Evolutionary conservation across 129 eudicot species (phyloP), one percentile per base, ranked within the genome.

Genomic region (Escallonia herrerae): DNA sequence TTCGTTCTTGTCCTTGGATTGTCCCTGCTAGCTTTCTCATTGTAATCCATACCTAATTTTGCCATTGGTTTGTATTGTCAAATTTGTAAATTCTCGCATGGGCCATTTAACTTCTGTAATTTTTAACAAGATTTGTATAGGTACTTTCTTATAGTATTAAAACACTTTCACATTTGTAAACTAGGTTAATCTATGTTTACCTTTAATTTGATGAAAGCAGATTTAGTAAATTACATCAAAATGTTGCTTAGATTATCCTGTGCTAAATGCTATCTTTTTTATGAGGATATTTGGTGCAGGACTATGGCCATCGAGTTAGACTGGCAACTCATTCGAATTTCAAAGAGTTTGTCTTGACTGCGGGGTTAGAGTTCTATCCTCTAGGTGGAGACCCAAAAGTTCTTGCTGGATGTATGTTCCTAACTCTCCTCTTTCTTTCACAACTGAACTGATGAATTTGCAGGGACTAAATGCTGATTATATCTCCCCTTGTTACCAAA

Each of bases 291-390:
- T 77, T 68, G 40, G 63, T 74, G 84, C 91, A 93, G 99, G 95
- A 93, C 74, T 86, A 83, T 67, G 99, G 99, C 54, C 99, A 93
- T 77, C 99, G 99, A 65, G 99, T 93, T 61, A 89, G 99, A 71
- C 79, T 93, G 71, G 99, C 99, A 37, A 88, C 96, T 66, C 99
- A 93, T 76, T 83, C 99, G 60, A 93, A 93, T 80, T 93, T 86
- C 64, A 93, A 93, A 77, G 99, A 93, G 61, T 93, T 93, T 83
- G 91, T 93, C 65, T 69, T 94, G 86, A 80, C 95, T 47, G 79
- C 97, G 66, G 99, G 99, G 70, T 79, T 94, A 93, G 99, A 93
- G 82, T 94, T 94, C 79, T 94, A 86, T 94, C 96, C 99, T 56
- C 77, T 94, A 9, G 99, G 99, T 6, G 99, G 99, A 56, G 97